phyloP scores from a whole-genome alignment of 169 alveolate species.

The Plasmodium relictum region DNA sequence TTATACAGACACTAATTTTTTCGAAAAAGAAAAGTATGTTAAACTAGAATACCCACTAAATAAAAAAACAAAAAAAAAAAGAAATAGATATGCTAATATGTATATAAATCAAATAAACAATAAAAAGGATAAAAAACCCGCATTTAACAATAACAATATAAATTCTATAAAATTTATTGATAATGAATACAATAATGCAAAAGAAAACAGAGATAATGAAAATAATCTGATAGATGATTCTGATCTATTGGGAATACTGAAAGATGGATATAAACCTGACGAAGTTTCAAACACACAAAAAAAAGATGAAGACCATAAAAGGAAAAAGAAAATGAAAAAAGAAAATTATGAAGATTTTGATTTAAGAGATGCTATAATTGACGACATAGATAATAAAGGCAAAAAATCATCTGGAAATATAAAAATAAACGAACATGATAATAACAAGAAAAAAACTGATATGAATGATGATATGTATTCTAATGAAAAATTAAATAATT shows the following conservation, averaged over 20 bases:
- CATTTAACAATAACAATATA: neutral
- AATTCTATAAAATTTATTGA: conserved; percentile 5
- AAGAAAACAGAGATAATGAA: neutral
- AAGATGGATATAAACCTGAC: conserved; percentile 23
- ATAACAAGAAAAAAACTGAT: neutral
- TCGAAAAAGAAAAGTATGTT: conserved; percentile 51
- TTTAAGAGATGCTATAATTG: conserved; percentile 20
- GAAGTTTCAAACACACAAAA: neutral
- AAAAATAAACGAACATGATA: neutral
- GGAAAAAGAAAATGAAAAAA: neutral
- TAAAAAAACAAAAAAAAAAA: neutral
- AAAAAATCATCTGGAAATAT: neutral
- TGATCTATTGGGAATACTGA: conserved; percentile 3
- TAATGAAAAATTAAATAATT: neutral
- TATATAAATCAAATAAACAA: neutral
- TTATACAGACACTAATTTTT: conserved; percentile 20
- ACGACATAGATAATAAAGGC: neutral
- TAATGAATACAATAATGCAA: neutral
- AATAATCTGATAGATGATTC: conserved; percentile 7
- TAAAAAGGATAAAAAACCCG: neutral
- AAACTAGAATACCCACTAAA: conserved; percentile 36
- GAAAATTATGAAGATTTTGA: conserved; percentile 20
- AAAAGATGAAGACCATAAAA: neutral
- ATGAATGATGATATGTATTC: conserved; percentile 3
- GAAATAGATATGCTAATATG: neutral